A percentile compares a stretch with the other conserved stretches of the same genome.
Evolutionary conservation across 164 flowering plant species (phyloP).

Genomic region (Piper longum): DNA sequence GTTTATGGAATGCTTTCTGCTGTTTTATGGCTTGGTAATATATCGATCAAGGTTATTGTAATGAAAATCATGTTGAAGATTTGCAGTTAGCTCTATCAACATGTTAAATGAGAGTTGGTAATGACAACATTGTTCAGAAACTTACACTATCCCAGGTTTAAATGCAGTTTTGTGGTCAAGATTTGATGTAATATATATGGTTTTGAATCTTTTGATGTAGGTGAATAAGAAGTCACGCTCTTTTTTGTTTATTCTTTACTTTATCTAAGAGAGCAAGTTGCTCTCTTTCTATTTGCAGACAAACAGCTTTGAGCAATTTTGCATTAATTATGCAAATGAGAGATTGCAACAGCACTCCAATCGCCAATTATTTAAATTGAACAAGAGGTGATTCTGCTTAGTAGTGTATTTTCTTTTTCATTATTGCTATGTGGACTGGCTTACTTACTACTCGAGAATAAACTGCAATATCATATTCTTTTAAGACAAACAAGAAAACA

Average conservation of each 20-base stretch:
- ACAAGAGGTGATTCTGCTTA: slow-evolving; percentile 59
- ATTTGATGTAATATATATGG: slow-evolving; percentile 43
- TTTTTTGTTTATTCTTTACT: not conserved
- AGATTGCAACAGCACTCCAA: slow-evolving; percentile 95
- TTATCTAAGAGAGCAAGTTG: not conserved
- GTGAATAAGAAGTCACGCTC: slow-evolving; percentile 8
- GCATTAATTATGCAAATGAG: slow-evolving; percentile 99
- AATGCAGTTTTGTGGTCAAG: not conserved
- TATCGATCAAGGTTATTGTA: slow-evolving; percentile 68
- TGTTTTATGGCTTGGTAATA: slow-evolving; percentile 89
- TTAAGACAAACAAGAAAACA: too few relatives aligned
- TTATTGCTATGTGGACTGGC: not conserved
- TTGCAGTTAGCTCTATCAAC: slow-evolving; percentile 73
- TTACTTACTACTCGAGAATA: not conserved
- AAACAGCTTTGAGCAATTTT: slow-evolving; percentile 97
- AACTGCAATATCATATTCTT: not conserved
- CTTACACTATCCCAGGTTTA: slow-evolving; percentile 81
- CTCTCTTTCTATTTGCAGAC: slow-evolving; percentile 27
- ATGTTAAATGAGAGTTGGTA: slow-evolving; percentile 88
- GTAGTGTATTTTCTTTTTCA: not conserved
- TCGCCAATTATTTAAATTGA: slow-evolving; percentile 92
- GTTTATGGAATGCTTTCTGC: slow-evolving; percentile 95
- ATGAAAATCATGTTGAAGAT: slow-evolving; percentile 89
- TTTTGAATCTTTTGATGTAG: slow-evolving; percentile 87
- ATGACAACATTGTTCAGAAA: slow-evolving; percentile 81